Evolutionary conservation across 1,284 basidiomycete genomes (phyloP).

Genomic region (Leccinum solheimii): DNA sequence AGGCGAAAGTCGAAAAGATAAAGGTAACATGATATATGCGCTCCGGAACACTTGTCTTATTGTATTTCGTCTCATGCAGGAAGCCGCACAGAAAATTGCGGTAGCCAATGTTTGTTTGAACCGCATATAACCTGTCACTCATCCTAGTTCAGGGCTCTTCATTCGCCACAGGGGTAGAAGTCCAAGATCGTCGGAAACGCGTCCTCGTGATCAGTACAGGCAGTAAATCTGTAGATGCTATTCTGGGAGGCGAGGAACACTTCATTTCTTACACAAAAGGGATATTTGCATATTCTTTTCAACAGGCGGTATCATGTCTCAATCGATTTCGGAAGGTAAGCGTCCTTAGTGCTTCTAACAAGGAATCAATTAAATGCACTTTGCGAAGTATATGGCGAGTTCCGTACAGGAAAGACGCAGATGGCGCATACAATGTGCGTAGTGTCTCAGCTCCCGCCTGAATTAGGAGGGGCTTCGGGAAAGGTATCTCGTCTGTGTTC

Average conservation of each 20-base stretch:
- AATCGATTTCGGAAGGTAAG: constrained; percentile 87
- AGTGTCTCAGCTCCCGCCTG: constrained; percentile 81
- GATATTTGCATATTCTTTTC: not conserved
- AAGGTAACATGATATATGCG: constrained; percentile 56
- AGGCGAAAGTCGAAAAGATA: constrained; percentile 94
- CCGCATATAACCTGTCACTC: not conserved
- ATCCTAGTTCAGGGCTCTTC: constrained; percentile 65
- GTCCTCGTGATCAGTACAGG: constrained; percentile 85
- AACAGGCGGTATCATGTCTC: constrained; percentile 81
- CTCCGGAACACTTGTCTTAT: constrained; percentile 5
- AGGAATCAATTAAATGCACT: not conserved
- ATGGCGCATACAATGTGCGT: constrained; percentile 92
- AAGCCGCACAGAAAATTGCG: constrained; percentile 82
- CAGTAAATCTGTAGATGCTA: constrained; percentile 86
- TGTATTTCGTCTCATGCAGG: constrained; percentile 44
- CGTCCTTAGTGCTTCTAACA: not conserved
- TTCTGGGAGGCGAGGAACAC: constrained; percentile 69
- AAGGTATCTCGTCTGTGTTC: constrained; percentile 51
- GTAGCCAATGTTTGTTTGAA: constrained; percentile 38
- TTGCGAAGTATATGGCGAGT: constrained; percentile 70
- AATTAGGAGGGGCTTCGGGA: constrained; percentile 87
- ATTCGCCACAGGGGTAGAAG: constrained; percentile 87
- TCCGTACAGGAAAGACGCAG: constrained; percentile 88
- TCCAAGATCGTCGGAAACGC: constrained; percentile 80
- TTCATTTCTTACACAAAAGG: not conserved